These are phyloP conservation scores for Firmiana major DNA, from an alignment of 345 rosid genomes.

Conservation along the genomic window DNA sequence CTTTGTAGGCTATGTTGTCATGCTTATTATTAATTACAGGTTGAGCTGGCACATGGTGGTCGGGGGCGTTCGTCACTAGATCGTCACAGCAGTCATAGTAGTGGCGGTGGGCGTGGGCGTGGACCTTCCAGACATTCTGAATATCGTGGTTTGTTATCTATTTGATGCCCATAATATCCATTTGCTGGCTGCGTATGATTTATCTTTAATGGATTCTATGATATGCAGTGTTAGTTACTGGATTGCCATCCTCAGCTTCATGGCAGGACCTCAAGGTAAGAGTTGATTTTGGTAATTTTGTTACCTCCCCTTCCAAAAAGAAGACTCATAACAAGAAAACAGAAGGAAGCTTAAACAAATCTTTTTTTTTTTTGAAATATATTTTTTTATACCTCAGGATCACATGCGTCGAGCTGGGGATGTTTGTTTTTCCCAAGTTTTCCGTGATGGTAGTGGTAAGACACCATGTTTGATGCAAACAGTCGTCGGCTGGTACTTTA, in stretches of 20 bases:
- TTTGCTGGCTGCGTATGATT: slow-evolving; percentile 9
- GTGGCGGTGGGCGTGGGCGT: slow-evolving; percentile 68
- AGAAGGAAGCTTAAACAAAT: background rate
- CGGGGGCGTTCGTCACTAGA: slow-evolving; percentile 70
- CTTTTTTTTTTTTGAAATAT: background rate
- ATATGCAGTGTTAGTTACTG: slow-evolving; percentile 64
- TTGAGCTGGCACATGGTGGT: slow-evolving; percentile 98
- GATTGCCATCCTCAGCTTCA: slow-evolving; percentile 94
- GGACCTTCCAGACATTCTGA: slow-evolving; percentile 90
- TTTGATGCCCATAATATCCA: background rate
- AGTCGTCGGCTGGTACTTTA: background rate
- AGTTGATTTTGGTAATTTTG: background rate
- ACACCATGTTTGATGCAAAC: background rate
- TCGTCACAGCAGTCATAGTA: slow-evolving; percentile 61
- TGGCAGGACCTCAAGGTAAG: slow-evolving; percentile 99
- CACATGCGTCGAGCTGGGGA: slow-evolving; percentile 99
- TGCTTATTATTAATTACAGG: slow-evolving; percentile 38
- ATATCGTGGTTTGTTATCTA: slow-evolving; percentile 59
- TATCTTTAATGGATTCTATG: slow-evolving; percentile 8
- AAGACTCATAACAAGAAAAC: background rate
- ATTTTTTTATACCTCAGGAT: slow-evolving; percentile 52
- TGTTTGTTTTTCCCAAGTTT: slow-evolving; percentile 98
- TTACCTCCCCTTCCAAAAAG: background rate
- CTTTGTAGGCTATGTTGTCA: background rate
- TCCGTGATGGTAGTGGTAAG: slow-evolving; percentile 88